Evolutionary conservation across 495 filamentous ascomycete genomes (phyloP), one percentile per base, ranked within the genome.

Genomic region (Neohortaea acidophila): DNA sequence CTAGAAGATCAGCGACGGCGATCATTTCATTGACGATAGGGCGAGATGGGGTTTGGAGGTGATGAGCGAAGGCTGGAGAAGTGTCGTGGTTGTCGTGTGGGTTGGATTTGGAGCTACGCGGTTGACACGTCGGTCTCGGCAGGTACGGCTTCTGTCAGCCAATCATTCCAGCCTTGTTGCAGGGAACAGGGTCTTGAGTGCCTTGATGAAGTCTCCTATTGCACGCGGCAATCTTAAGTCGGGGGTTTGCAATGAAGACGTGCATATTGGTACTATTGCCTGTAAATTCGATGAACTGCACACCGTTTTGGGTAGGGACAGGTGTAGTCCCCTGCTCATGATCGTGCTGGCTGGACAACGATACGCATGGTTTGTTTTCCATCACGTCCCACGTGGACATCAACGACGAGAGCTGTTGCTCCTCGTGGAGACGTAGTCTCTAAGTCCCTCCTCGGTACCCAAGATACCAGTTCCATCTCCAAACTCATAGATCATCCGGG

Each of bases 401-500:
- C n/a, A n/a, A n/a, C n/a, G n/a, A n/a, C n/a, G n/a, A n/a, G n/a
- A n/a, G n/a, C n/a, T n/a, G n/a, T n/a, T n/a, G n/a, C n/a, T n/a
- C n/a, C n/a, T n/a, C n/a, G n/a, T n/a, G n/a, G n/a, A n/a, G n/a
- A n/a, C n/a, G n/a, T n/a, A n/a, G n/a, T n/a, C n/a, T n/a, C n/a
- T n/a, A n/a, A n/a, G n/a, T n/a, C n/a, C n/a, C n/a, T n/a, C n/a
- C n/a, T n/a, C n/a, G n/a, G n/a, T n/a, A n/a, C n/a, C n/a, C n/a
- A n/a, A n/a, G n/a, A n/a, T n/a, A n/a, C n/a, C n/a, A n/a, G n/a
- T n/a, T n/a, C n/a, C n/a, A n/a, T n/a, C n/a, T 26, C n/a, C 24
- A 7, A 15, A 20, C 6, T 34, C 17, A 34, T 20, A n/a, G 9
- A 37, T 37, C 19, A 26, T 37, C 35, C 20, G 35, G 35, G 18